Conservation (phyloP, 495 filamentous ascomycete species). For the Xylaria telfairii region DNA sequence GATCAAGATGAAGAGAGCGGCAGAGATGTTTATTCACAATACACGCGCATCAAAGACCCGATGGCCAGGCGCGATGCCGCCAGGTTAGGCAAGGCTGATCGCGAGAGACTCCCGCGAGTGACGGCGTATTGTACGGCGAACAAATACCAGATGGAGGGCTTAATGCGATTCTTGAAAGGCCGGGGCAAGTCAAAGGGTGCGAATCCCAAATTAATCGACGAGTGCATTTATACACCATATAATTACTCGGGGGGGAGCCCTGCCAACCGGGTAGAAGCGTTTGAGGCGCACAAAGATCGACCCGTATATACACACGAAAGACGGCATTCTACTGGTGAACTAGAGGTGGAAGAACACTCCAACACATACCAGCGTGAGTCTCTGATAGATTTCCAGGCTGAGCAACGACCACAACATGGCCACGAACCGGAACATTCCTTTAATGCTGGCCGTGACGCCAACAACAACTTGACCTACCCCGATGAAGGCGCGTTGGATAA, state of each 20-base stretch:
- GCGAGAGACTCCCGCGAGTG: constrained; percentile 83
- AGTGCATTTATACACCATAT: constrained; percentile 95
- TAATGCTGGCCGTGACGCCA: constrained; percentile 35
- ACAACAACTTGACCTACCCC: constrained; percentile 39
- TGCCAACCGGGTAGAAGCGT: constrained; percentile 37
- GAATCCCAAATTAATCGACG: constrained; percentile 89
- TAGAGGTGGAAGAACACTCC: constrained; percentile 39
- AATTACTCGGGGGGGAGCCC: constrained; percentile 64
- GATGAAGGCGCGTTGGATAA: constrained; percentile 39
- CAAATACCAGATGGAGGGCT: constrained; percentile 82
- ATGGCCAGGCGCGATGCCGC: constrained; percentile 93
- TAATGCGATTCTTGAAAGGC: constrained; percentile 89
- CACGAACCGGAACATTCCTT: constrained; percentile 28
- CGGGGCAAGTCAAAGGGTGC: constrained; percentile 74
- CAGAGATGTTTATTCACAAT: constrained; percentile 93
- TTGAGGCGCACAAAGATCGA: constrained; percentile 45
- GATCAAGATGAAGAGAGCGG: constrained; percentile 84
- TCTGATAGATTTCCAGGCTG: constrained; percentile 29
- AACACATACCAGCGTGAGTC: constrained; percentile 33
- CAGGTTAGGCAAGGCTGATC: constrained; percentile 88
- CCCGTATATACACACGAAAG: constrained; percentile 59
- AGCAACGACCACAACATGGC: constrained; percentile 22
- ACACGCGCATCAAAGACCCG: constrained; percentile 93
- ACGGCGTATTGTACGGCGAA: constrained; percentile 96
- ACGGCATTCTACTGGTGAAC: constrained; percentile 58